These are phyloP conservation scores for Umbelopsis isabellina DNA, from an alignment of 192 early-diverging fungal species.

Conservation along the genomic window DNA sequence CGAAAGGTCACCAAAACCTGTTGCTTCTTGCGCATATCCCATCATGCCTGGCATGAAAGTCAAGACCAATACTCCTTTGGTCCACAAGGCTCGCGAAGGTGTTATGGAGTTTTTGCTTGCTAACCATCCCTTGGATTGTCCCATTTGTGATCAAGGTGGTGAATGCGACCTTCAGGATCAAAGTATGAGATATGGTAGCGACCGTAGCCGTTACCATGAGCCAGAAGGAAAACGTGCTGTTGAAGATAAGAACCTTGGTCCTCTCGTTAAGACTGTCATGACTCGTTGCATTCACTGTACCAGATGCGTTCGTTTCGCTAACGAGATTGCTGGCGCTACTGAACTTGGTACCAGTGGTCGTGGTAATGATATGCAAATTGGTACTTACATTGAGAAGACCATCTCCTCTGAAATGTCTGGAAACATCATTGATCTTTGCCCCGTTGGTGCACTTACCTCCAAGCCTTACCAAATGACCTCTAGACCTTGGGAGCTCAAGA, in stretches of 20 bases:
- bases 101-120: conserved; percentile 94
- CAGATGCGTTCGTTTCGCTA: conserved; percentile 96
- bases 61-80: conserved; percentile 91
- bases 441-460: conserved; percentile 95
- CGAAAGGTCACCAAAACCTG: conserved; percentile 93
- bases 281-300: conserved; percentile 99
- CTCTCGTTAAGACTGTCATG: conserved; percentile 95
- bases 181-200: conserved; percentile 92
- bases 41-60: conserved; percentile 97
- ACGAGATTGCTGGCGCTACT: conserved; percentile 94
- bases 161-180: conserved; percentile 99
- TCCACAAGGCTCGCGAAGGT: conserved; percentile 96
- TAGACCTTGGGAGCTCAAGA: conserved; percentile 97
- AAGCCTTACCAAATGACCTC: conserved; percentile 95
- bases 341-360: conserved; percentile 96
- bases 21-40: conserved; percentile 97
- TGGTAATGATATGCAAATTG: conserved; percentile 98
- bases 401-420: conserved; percentile 94
- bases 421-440: conserved; percentile 97
- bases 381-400: conserved; percentile 91
- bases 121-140: conserved; percentile 98
- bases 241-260: conserved; percentile 97
- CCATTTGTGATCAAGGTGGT: conserved; percentile 98
- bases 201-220: conserved; percentile 90
- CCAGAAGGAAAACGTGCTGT: conserved; percentile 89